Percentiles rank a stretch among this genome's conserved stretches.
These are phyloP conservation scores for Zygotorulaspora chibaensis DNA, from an alignment of 805 yeast species.

Conservation along the genomic window DNA sequence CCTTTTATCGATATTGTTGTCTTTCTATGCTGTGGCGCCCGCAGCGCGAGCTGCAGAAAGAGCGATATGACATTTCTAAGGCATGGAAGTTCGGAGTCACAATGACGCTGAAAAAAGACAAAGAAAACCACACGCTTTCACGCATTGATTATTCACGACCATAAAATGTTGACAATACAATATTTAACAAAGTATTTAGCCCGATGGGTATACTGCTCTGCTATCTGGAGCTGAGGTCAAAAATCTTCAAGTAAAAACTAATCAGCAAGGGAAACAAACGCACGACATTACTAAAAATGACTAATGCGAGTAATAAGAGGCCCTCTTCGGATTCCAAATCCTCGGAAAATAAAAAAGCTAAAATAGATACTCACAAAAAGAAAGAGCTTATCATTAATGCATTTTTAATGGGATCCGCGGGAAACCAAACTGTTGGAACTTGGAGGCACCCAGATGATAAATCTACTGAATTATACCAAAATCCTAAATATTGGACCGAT, in stretches of 20 bases:
- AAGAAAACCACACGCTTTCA: too few relatives aligned
- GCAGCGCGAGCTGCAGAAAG: neutral
- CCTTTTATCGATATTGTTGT: neutral
- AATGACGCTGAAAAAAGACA: too few relatives aligned
- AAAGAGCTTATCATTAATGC: conserved; percentile 36
- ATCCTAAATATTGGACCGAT: conserved; percentile 37
- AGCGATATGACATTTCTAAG: too few relatives aligned
- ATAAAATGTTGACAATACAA: too few relatives aligned
- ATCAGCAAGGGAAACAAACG: too few relatives aligned
- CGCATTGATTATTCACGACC: too few relatives aligned
- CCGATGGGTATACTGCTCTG: too few relatives aligned
- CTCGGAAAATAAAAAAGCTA: conserved; percentile 3
- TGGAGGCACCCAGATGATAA: conserved; percentile 18
- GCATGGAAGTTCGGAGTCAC: too few relatives aligned
- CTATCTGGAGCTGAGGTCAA: too few relatives aligned
- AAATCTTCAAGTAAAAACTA: too few relatives aligned
- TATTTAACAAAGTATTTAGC: too few relatives aligned
- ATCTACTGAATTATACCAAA: conserved; percentile 19
- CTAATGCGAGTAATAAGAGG: conserved; percentile 5
- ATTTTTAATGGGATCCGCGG: conserved; percentile 36
- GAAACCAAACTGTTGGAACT: conserved; percentile 17
- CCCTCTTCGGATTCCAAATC: neutral
- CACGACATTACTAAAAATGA: neutral
- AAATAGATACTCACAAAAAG: conserved; percentile 6
- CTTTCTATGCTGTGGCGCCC: neutral